Conservation (phyloP, 1,284 basidiomycete species). For the Crocinoboletus sp. region DNA sequence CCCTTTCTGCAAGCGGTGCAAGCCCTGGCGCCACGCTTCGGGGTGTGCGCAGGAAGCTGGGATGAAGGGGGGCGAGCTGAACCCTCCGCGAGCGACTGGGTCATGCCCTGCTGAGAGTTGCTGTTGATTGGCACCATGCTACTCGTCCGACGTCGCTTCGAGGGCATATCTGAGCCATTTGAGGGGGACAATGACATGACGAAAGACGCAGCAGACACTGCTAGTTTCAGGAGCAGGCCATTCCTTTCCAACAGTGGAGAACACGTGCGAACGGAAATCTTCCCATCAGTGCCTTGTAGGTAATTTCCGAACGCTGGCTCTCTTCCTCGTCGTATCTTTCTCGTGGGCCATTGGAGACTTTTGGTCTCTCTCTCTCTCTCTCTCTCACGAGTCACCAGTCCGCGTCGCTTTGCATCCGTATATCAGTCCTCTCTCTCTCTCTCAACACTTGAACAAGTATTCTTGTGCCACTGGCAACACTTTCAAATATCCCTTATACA, state of each 20-base stretch:
- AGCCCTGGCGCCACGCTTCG: slow-evolving; percentile 74
- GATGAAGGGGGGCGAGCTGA: slow-evolving; percentile 14
- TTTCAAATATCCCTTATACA: neutral
- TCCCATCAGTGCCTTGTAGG: neutral
- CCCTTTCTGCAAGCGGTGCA: slow-evolving; percentile 84
- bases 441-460: too few relatives aligned
- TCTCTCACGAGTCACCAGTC: neutral
- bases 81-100: slow-evolving; percentile 22
- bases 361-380: too few relatives aligned
- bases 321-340: too few relatives aligned
- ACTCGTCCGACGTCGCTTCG: slow-evolving; percentile 34
- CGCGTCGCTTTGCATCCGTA: neutral
- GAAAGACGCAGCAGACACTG: slow-evolving; percentile 9
- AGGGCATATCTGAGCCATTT: slow-evolving; percentile 30
- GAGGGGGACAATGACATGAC: slow-evolving; percentile 37
- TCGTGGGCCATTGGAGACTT: too few relatives aligned
- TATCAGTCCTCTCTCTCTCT: too few relatives aligned
- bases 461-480: neutral
- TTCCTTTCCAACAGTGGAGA: slow-evolving; percentile 9
- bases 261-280: slow-evolving; percentile 20
- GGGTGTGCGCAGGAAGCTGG: slow-evolving; percentile 49
- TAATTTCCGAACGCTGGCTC: neutral
- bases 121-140: slow-evolving; percentile 19
- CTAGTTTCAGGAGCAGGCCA: slow-evolving; percentile 12
- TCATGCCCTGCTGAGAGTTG: slow-evolving; percentile 21